These are phyloP conservation scores for Tylopilus sp. DNA, from an alignment of 1,284 basidiomycete species.

Conservation along the genomic window DNA sequence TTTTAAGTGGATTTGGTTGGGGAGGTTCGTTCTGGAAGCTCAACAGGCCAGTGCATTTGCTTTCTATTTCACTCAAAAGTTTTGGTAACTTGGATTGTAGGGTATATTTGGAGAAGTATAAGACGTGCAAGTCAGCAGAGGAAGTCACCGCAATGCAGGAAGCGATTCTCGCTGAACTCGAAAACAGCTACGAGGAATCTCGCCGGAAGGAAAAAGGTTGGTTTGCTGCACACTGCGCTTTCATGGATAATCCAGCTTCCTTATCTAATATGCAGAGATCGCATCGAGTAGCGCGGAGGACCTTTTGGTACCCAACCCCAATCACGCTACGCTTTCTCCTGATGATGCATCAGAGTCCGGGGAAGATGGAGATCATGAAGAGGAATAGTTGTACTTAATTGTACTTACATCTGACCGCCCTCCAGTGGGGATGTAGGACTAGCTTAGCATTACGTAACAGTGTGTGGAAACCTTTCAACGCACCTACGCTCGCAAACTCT, in stretches of 20 bases:
- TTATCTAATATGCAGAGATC: conserved; percentile 7
- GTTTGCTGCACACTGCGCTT: conserved; percentile 1
- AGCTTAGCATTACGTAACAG: conserved; percentile 8
- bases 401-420: too few species aligned
- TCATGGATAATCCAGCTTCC: neutral
- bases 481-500: neutral
- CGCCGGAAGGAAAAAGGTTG: conserved; percentile 20
- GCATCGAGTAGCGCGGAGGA: conserved; percentile 21
- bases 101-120: conserved; percentile 67
- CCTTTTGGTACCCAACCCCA: conserved; percentile 33
- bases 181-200: conserved; percentile 36
- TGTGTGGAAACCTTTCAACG: too few species aligned
- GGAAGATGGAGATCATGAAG: conserved; percentile 10
- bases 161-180: conserved; percentile 69
- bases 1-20: conserved; percentile 84
- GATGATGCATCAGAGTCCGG: conserved; percentile 11
- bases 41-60: conserved; percentile 53
- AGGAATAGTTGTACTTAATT: too few species aligned
- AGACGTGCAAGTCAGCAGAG: conserved; percentile 60
- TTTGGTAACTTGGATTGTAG: conserved; percentile 32
- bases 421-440: too few species aligned
- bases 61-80: neutral
- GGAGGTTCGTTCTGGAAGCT: conserved; percentile 81
- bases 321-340: conserved; percentile 14
- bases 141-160: conserved; percentile 70